Evolutionary conservation across 352 stramenopile species (phyloP), one percentile per base, ranked within the genome.

Genomic region (Blastocystis sp.): DNA sequence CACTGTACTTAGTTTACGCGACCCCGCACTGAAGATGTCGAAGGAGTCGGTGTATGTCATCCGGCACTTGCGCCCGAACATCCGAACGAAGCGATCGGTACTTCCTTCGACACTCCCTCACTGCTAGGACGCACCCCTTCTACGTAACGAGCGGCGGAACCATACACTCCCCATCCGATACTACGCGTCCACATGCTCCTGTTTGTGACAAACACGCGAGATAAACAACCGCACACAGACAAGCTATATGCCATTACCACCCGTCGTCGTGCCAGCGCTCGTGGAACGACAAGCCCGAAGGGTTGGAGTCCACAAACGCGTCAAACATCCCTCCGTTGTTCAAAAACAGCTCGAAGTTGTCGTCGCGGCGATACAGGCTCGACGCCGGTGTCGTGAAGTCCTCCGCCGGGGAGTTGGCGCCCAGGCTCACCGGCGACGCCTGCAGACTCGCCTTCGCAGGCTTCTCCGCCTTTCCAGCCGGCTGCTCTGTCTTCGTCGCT

Each of bases 291-390:
- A 68, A 24, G 1, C 74, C 48, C 10, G 74, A 28, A 43, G 45
- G 24, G 34, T n/a, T 84, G 19, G 34, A 54, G 48, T 84, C 48
- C 0, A n/a, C 38, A 11, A 84, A 59, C 34, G 28, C 48, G 34
- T 69, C 74, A n/a, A 59, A 59, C 65, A 69, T 48, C 17, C 57
- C 57, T n/a, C 48, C 66, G 61, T 28, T 68, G 52, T 68, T 59
- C 57, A 84, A 45, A 48, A 84, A 84, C n/a, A 84, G 54, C 42
- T 84, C 74, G n/a, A 84, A 69, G 45, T 84, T 84, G 54, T 84
- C 74, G 61, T 84, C 74, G 21, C 57, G 74, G 54, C 74, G 74
- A 28, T 54, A 17, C 48, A 57, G 48, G 6, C 48, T 14, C 6
- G 6, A 7, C 14, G 48, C 48, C 48, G 48, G 48, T 1, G 19